Evolutionary conservation across 495 filamentous ascomycete genomes (phyloP), one percentile per base, ranked within the genome.

Genomic region (Neurospora sp.): DNA sequence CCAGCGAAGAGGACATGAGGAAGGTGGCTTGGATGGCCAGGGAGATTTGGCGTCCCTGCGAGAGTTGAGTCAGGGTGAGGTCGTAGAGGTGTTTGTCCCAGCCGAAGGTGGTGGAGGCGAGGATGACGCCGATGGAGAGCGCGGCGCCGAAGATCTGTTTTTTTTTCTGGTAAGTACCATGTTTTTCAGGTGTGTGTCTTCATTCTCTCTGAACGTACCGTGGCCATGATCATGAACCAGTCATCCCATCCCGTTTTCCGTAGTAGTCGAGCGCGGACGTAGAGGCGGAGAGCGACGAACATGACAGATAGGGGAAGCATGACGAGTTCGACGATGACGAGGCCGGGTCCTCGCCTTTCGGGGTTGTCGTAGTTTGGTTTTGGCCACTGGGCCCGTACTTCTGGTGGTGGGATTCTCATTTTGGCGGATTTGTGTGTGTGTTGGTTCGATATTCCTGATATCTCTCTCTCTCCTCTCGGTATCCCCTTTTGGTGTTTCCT

Each of bases 341-440:
- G 71, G 0, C 40, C 75, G 0, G 82, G 79, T 0, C 87, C 87
- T 69, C 86, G 84, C 5, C 84, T 86, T 31, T 79, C 77, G 6
- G 88, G 88, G 73, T 89, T 76, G 72, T 79, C 74, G 77, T 87
- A 87, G 75, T 90, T 89, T 4, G 87, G 83, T n/a, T 61, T 74
- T 4, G 89, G 88, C 88, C 88, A 90, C 73, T 81, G 75, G 3
- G 74, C 79, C 70, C 82, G 69, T 5, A 87, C 82, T 20, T 81
- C 77, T 14, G 73, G 10, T 1, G 86, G 86, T 40, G 89, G 86
- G 44, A 85, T 73, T 40, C 77, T 81, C 84, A 86, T 86, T 22
- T 69, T 79, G 68, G 3, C 3, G n/a, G 12, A n/a, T 44, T 7
- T n/a, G 41, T 44, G 41, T 44, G 6, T 48, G 44, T 48, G 17